Base-by-base conservation (phyloP, 2,329 filamentous ascomycete species). In the Fusarium sp. region DNA sequence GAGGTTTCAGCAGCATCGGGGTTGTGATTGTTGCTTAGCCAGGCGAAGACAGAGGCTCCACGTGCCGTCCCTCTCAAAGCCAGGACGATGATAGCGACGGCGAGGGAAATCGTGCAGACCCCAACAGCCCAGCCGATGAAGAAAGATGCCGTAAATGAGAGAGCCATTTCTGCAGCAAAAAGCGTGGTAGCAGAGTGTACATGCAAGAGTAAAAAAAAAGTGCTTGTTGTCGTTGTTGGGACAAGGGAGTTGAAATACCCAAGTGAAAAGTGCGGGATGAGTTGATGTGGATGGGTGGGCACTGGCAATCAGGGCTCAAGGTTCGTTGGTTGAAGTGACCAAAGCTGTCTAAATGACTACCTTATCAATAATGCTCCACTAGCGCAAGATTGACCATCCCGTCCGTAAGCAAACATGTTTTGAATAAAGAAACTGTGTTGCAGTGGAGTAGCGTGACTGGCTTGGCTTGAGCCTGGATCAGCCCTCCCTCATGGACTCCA, bases 1-100 rank as follows among this genome's bases (percentile, higher is more conserved):
- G 22, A 36, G 12, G 1, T 11, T 20, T 36, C n/a, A 8, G 17
- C 9, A 20, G 1, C 13, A 7, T 7, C 12, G 12, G 11, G 0
- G 1, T 25, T 18, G 12, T 4, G n/a, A 20, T 13, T 50, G 1
- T 7, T 50, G 4, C 12, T 50, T 3, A 50, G 47, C n/a, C 3
- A 35, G 2, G n/a, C 3, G 5, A 52, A 52, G n/a, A 25, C 2
- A 35, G 47, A 50, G 1, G 17, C 31, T 25, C 47, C 47, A 35
- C 13, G 31, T 52, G 1, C 31, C 5, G 31, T 15, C 3, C 31
- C 12, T 27, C 22, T 11, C 31, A 36, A 15, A 25, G 33, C 1
- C 0, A 36, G 22, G 9, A 35, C 8, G 31, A 52, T 36, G 47
- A 52, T 35, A 14, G 31, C 17, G n/a, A 50, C 0, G 31, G 18